Evolutionary conservation across 108 stramenopile species (phyloP).

Genomic region (Phaeodactylum tricornutum): DNA sequence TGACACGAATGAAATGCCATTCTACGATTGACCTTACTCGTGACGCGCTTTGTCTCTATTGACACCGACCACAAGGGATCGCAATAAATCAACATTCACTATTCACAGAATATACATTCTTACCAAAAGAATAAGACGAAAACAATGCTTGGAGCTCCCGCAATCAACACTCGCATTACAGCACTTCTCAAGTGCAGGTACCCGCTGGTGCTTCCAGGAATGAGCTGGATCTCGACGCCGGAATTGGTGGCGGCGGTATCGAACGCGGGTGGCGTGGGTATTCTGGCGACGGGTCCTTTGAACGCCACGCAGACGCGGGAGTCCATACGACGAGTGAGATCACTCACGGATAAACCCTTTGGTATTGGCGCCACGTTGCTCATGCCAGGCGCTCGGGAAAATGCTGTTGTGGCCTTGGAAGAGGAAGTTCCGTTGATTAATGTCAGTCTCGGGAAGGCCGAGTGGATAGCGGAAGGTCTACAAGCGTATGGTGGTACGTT

Average conservation of each 20-base stretch:
- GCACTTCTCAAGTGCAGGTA: conserved; percentile 59
- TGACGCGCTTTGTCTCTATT: too few relatives aligned
- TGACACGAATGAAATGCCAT: too few relatives aligned
- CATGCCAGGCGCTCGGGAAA: conserved; percentile 80
- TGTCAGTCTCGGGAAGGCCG: conserved; percentile 76
- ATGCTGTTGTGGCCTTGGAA: conserved; percentile 73
- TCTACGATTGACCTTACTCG: too few relatives aligned
- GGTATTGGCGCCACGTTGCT: conserved; percentile 77
- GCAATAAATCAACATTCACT: too few relatives aligned
- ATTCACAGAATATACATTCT: too few relatives aligned
- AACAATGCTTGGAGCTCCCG: too few relatives aligned
- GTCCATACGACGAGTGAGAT: conserved; percentile 52
- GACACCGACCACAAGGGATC: too few relatives aligned
- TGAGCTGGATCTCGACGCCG: conserved; percentile 76
- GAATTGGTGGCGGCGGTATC: conserved; percentile 83
- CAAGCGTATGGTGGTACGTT: conserved; percentile 71
- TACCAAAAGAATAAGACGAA: too few relatives aligned
- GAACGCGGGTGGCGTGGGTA: conserved; percentile 78
- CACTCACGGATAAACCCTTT: conserved; percentile 59
- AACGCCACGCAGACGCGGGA: conserved; percentile 51
- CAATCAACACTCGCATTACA: conserved; percentile 49
- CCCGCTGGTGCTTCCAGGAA: conserved; percentile 75
- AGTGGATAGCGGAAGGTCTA: conserved; percentile 70
- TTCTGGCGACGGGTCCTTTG: conserved; percentile 81
- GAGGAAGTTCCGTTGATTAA: conserved; percentile 83